phyloP scores from a whole-genome alignment of 2,329 filamentous ascomycete genomes.

The Sarocladium kiliense region DNA sequence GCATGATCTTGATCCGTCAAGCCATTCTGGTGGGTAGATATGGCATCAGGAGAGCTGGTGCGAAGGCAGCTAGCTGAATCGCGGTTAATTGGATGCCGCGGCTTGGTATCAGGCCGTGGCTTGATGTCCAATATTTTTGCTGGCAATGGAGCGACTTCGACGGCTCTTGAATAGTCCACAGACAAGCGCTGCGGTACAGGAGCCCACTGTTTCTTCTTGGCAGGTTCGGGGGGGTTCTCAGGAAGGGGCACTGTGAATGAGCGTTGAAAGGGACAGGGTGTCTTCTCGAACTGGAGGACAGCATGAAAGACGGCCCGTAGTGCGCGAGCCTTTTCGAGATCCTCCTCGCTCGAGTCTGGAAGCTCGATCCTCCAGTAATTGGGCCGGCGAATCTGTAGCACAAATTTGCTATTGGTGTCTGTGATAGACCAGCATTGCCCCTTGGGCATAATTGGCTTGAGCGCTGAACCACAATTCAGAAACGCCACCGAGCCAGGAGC shows the following conservation, averaged over 20 bases:
- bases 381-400: constrained; percentile 77
- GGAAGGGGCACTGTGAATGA: constrained; percentile 71
- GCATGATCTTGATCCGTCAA: too few species aligned
- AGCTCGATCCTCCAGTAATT: constrained; percentile 90
- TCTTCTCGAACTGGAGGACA: constrained; percentile 81
- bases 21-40: too few species aligned
- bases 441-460: constrained; percentile 82
- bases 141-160: background rate
- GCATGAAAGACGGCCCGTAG: constrained; percentile 66
- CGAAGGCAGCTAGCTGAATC: background rate
- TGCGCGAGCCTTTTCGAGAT: constrained; percentile 53
- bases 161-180: constrained; percentile 22
- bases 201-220: constrained; percentile 61
- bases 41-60: background rate
- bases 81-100: background rate
- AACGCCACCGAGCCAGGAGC: constrained; percentile 84
- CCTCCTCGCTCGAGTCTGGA: constrained; percentile 48
- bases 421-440: constrained; percentile 95
- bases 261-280: constrained; percentile 77
- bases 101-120: background rate
- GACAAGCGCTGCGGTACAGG: constrained; percentile 14
- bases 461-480: constrained; percentile 74
- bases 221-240: constrained; percentile 58
- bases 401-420: constrained; percentile 71
- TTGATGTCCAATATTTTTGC: background rate